Evolutionary conservation across 2,329 filamentous ascomycete species (phyloP), one percentile per base, ranked within the genome.

Genomic region (Intubia oerlemansii): DNA sequence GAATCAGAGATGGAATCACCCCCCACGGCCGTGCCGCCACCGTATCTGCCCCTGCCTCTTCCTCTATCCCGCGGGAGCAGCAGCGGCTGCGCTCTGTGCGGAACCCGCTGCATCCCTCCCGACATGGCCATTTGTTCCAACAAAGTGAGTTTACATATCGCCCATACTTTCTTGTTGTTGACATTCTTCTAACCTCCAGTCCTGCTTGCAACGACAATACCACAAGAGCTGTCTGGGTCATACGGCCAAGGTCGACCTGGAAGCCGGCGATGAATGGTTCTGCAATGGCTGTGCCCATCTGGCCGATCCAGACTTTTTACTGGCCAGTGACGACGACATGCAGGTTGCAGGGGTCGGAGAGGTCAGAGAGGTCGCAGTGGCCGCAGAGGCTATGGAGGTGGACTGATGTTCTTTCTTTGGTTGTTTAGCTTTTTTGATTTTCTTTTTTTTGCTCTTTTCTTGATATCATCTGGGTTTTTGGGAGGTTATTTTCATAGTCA

Each of bases 91-190:
- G 45, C 44, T 2, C 39, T 57, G 10, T 67, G 62, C 35, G 53
- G 53, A 9, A 49, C 57, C 25, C 22, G 26, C 18, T 31, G 31
- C 15, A 19, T 22, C 4, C 30, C 29, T 2, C 21, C 58, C 4
- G 50, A 47, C 9, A 46, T 59, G 37, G 42, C 66, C 17, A 42
- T 63, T 16, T 67, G 62, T 40, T 46, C 51, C 5, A 62, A 62
- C 36, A 49, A 54, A 46, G 60, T 64, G 41, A 6, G 19, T 19
- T 17, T 11, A 18, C n/a, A n/a, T n/a, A n/a, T n/a, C n/a, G n/a
- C n/a, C n/a, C n/a, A n/a, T n/a, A n/a, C n/a, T n/a, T 5, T 21
- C 19, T 21, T 21, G 8, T 21, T 21, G 8, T 21, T 19, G 4
- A 14, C 5, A 23, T 36, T 30, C 14, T 23, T 21, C 14, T 24